These are phyloP conservation scores for Corylus americana DNA, from an alignment of 306 rosid genomes.

Conservation along the genomic window DNA sequence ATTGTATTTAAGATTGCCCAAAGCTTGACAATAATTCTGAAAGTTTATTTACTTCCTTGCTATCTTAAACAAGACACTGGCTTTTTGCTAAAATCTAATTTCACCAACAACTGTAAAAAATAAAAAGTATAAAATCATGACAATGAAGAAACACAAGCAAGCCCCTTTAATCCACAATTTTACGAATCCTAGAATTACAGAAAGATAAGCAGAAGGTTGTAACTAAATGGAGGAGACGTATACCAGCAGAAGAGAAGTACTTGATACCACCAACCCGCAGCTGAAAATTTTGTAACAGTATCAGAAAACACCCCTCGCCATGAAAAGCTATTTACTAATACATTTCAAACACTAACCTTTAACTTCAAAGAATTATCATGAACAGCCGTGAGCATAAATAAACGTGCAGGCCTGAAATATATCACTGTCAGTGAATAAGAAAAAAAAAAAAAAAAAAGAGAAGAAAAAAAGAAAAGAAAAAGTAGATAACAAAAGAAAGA, in stretches of 20 bases:
- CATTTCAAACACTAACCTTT: slow-evolving; percentile 62
- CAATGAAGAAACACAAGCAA: slow-evolving; percentile 21
- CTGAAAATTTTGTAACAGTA: slow-evolving; percentile 37
- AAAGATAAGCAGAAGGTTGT: slow-evolving; percentile 2
- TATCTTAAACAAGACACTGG: not conserved
- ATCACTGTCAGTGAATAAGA: slow-evolving; percentile 42
- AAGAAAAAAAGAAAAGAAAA: too few relatives aligned
- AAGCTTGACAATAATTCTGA: not conserved
- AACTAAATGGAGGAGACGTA: slow-evolving; percentile 14
- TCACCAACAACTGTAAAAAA: slow-evolving; percentile 14
- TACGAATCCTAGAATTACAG: slow-evolving; percentile 3
- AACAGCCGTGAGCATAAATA: slow-evolving; percentile 48
- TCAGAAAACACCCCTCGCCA: slow-evolving; percentile 36
- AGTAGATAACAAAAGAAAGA: not conserved
- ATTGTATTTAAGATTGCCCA: too few relatives aligned
- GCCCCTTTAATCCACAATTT: slow-evolving; percentile 20
- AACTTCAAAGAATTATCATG: slow-evolving; percentile 40
- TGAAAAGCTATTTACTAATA: slow-evolving; percentile 14
- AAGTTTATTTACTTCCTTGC: not conserved
- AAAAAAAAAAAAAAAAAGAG: too few relatives aligned
- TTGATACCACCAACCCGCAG: slow-evolving; percentile 58
- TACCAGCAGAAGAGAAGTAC: slow-evolving; percentile 83
- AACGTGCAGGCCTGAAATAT: slow-evolving; percentile 62
- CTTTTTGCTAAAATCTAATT: slow-evolving; percentile 9
- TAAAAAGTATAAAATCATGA: not conserved